Evolutionary conservation across 2,329 filamentous ascomycete species (phyloP).

Genomic region (Stagonosporopsis vannaccii): DNA sequence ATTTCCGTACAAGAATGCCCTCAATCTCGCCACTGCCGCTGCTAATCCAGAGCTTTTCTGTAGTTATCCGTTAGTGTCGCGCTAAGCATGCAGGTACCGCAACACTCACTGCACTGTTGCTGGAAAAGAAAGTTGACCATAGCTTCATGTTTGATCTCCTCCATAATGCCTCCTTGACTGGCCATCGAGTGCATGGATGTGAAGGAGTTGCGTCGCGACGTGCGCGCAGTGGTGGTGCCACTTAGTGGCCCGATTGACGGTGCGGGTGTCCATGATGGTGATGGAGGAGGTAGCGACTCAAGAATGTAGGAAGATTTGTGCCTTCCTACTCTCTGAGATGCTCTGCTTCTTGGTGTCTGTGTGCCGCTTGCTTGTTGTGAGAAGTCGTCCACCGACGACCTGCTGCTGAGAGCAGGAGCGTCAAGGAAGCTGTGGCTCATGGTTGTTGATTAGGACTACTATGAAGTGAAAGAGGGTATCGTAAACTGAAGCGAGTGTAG

Average conservation of each 20-base stretch:
- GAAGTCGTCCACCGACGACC: constrained; percentile 16
- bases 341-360: constrained; percentile 14
- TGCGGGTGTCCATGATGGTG: constrained; percentile 19
- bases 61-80: constrained; percentile 9
- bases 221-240: constrained; percentile 19
- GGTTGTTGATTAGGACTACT: neutral
- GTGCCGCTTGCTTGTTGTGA: constrained; percentile 12
- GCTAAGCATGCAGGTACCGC: constrained; percentile 3
- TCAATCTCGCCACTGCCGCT: constrained; percentile 59
- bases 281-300: constrained; percentile 24
- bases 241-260: constrained; percentile 18
- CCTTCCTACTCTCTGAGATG: constrained; percentile 16
- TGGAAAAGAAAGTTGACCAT: constrained; percentile 86
- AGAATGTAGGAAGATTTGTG: constrained; percentile 23
- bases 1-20: constrained; percentile 70
- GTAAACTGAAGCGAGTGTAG: constrained; percentile 7
- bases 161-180: constrained; percentile 40
- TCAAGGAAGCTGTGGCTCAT: constrained; percentile 19
- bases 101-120: constrained; percentile 67
- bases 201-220: constrained; percentile 31
- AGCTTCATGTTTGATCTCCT: constrained; percentile 80
- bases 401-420: constrained; percentile 14
- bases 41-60: constrained; percentile 71
- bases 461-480: constrained; percentile 4
- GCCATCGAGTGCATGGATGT: constrained; percentile 19